Evolutionary conservation across 306 rosid genomes (phyloP).

Genomic region (Senna tora): DNA sequence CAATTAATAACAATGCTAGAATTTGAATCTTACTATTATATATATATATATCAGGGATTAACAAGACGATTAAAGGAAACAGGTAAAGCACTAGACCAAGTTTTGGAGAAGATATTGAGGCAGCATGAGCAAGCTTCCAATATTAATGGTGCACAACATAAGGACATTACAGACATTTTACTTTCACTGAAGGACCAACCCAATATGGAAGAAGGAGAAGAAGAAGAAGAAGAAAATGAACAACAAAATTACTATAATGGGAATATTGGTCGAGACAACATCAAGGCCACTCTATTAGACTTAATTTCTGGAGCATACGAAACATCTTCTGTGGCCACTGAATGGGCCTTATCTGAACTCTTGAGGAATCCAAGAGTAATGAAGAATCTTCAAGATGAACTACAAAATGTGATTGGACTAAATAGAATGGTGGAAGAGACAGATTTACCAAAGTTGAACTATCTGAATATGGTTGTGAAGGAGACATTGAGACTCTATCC

Average conservation of each 20-base stretch:
- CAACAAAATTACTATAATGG: background rate
- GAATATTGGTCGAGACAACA: constrained; percentile 20
- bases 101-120: constrained; percentile 35
- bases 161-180: constrained; percentile 39
- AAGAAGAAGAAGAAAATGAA: background rate
- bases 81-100: constrained; percentile 7
- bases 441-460: constrained; percentile 37
- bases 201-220: background rate
- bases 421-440: constrained; percentile 40
- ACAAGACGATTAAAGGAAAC: background rate
- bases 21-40: no score
- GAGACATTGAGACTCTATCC: constrained; percentile 45
- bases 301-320: constrained; percentile 29
- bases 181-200: constrained; percentile 37
- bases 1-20: no score
- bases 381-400: constrained; percentile 45
- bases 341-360: constrained; percentile 48
- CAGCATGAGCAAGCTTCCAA: constrained; percentile 26
- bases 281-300: constrained; percentile 44
- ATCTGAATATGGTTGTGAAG: constrained; percentile 47
- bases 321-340: background rate
- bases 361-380: constrained; percentile 37
- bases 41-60: constrained; percentile 48
- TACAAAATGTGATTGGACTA: constrained; percentile 37
- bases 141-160: background rate